phyloP scores from a whole-genome alignment of 345 rosid species.

The Microcos paniculata region DNA sequence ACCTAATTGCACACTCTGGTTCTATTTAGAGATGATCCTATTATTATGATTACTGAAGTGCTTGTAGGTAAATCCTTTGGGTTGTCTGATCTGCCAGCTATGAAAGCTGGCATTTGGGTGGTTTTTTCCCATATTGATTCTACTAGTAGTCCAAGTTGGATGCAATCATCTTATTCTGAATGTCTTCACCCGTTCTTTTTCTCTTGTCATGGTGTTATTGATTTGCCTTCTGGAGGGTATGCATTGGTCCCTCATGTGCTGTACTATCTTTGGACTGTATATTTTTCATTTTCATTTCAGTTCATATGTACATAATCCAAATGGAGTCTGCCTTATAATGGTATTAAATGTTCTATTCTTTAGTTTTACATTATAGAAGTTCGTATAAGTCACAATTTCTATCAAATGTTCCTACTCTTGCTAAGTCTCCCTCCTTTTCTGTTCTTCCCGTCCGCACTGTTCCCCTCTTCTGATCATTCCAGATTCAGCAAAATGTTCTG shows the following conservation, averaged over 20 bases:
- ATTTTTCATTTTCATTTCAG: neutral
- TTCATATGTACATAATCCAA: neutral
- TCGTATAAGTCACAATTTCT: neutral
- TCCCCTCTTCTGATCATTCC: neutral
- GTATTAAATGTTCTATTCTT: neutral
- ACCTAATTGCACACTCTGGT: neutral
- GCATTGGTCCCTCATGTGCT: neutral
- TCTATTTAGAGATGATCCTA: neutral
- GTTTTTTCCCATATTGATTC: neutral
- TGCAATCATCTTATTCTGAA: neutral
- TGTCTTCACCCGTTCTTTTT: neutral
- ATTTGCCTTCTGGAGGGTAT: neutral
- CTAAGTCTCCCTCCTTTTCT: neutral
- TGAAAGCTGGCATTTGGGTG: neutral
- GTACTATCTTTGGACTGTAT: neutral
- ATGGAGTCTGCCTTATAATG: neutral
- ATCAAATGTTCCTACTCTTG: neutral
- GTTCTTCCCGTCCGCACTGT: neutral
- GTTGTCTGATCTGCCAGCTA: neutral
- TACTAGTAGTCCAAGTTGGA: neutral
- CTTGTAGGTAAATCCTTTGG: neutral
- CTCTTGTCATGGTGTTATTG: neutral
- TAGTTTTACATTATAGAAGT: neutral
- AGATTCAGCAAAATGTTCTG: neutral
- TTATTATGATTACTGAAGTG: neutral